Conservation (phyloP, 2,329 filamentous ascomycete genomes). For the Sporothrix dimorphospora region DNA sequence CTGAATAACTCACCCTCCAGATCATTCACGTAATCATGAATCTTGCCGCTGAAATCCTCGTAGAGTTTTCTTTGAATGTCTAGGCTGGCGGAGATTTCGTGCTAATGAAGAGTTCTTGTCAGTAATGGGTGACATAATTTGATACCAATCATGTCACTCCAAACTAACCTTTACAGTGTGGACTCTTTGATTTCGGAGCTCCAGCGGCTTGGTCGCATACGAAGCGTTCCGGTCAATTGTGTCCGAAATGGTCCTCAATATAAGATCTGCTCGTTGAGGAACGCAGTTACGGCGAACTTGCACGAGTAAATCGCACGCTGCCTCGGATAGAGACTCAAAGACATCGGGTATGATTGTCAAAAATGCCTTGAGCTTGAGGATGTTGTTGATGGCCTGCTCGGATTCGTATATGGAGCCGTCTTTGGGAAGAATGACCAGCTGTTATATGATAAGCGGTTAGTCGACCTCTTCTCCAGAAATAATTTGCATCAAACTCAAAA, state of each 20-base stretch:
- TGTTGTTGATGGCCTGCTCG: slow-evolving; percentile 82
- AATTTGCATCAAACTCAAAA: not conserved
- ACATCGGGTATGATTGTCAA: slow-evolving; percentile 68
- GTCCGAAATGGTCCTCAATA: slow-evolving; percentile 66
- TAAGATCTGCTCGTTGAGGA: slow-evolving; percentile 61
- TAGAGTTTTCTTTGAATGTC: slow-evolving; percentile 68
- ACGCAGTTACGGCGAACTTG: slow-evolving; percentile 72
- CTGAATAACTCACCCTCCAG: slow-evolving; percentile 59
- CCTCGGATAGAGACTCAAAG: slow-evolving; percentile 68
- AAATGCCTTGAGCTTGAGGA: slow-evolving; percentile 85
- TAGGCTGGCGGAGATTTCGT: slow-evolving; percentile 28
- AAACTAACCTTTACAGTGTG: slow-evolving; percentile 76
- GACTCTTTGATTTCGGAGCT: slow-evolving; percentile 84
- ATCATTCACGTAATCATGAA: slow-evolving; percentile 54
- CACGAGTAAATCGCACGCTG: slow-evolving; percentile 65
- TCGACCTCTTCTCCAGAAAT: not conserved
- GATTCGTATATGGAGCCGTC: slow-evolving; percentile 67
- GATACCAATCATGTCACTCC: not conserved
- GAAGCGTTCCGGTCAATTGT: slow-evolving; percentile 80
- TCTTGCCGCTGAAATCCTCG: slow-evolving; percentile 82
- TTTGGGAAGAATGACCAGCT: slow-evolving; percentile 76
- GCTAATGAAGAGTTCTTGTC: not conserved
- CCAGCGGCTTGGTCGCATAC: slow-evolving; percentile 77
- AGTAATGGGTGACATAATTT: not conserved
- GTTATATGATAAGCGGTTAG: not conserved